Base-by-base conservation (phyloP, 2,329 filamentous ascomycete species). In the Verticillium zaregamsianum region DNA sequence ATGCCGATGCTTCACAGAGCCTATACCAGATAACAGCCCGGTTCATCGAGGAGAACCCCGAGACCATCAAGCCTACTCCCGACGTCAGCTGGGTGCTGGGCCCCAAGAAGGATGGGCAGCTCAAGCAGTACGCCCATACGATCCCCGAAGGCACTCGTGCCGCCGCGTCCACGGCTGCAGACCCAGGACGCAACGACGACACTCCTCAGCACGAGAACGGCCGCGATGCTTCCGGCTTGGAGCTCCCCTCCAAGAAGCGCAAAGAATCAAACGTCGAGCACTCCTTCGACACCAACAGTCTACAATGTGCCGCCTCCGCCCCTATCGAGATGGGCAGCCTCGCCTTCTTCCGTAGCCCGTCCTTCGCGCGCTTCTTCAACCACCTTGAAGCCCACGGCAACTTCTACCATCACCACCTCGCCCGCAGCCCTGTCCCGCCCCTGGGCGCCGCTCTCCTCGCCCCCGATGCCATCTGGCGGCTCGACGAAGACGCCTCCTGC, bases 291-390 rank as follows among this genome's bases (percentile, higher is more conserved):
- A 31, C 52, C 20, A 64, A 64, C 40, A 57, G 57, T 54, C 52
- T 57, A 58, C 78, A 78, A 57, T 82, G 80, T 66, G 79, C 80
- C 60, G 77, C 82, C 68, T 81, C 81, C 63, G 79, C 80, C 11
- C 82, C 82, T 62, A 83, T 86, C 62, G 83, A 86, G 68, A 79
- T 86, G 65, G 83, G 81, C 59, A 80, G 77, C 31, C 71, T 82
- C 35, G 68, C 72, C 4, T 83, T 84, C 70, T 84, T 85, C 69
- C 79, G 83, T 45, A 74, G 76, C 62, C 70, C 76, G 52, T 72
- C 77, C 54, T 80, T 85, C 61, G 72, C 74, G 59, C 72, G 75
- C 14, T 82, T 83, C 61, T 81, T 85, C 63, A 69, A 80, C 32
- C 77, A 80, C 66, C 72, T 86, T 14, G 82, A 85, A 65, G 72